A percentile compares a stretch with the other conserved stretches of the same genome.
These are phyloP conservation scores for Dictyostelium capitatum DNA, from an alignment of 78 protist genomes.

Conservation along the genomic window DNA sequence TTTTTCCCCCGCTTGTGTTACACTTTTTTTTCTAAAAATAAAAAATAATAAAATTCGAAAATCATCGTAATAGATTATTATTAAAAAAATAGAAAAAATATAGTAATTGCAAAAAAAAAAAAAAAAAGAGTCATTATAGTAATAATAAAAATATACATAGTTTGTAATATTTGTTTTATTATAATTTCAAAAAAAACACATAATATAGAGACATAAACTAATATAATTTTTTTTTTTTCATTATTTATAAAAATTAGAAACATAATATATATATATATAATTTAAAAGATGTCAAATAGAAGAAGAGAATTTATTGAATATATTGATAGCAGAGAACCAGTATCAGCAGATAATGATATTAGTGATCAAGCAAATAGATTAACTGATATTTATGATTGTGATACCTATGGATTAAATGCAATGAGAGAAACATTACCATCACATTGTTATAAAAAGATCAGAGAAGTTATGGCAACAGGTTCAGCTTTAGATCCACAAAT, in stretches of 20 bases:
- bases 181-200: background rate
- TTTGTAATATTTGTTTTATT: background rate
- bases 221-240: background rate
- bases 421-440: constrained; percentile 82
- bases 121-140: too few species aligned
- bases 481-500: constrained; percentile 67
- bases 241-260: background rate
- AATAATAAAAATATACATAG: background rate
- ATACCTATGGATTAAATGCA: constrained; percentile 75
- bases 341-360: background rate
- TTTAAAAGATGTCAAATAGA: constrained; percentile 32
- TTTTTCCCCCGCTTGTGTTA: too few species aligned
- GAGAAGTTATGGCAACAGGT: constrained; percentile 71
- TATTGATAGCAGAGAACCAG: constrained; percentile 65
- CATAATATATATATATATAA: background rate
- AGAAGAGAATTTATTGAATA: constrained; percentile 57
- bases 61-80: too few species aligned
- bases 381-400: constrained; percentile 51
- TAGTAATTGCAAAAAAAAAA: too few species aligned
- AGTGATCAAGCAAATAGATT: constrained; percentile 49
- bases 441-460: constrained; percentile 71
- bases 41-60: too few species aligned
- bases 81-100: too few species aligned
- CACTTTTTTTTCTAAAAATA: too few species aligned
- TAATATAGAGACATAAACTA: too few species aligned